Evolutionary conservation across 495 filamentous ascomycete genomes (phyloP).

Genomic region (Cudoniella acicularis): DNA sequence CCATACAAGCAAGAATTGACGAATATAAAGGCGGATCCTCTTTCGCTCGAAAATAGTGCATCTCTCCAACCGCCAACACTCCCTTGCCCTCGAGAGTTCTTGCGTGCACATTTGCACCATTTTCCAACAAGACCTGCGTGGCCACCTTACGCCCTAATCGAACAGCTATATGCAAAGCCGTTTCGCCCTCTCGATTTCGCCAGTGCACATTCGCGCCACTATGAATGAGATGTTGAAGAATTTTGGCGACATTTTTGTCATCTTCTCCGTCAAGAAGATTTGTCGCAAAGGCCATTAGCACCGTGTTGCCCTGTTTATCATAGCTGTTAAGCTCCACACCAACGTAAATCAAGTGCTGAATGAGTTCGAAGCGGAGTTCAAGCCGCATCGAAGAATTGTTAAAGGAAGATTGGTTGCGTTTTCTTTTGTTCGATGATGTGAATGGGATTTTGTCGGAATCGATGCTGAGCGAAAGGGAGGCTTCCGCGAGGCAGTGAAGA

Average conservation of each 20-base stretch:
- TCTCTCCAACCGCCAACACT: conserved; percentile 4
- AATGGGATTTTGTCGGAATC: neutral
- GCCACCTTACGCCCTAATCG: conserved; percentile 40
- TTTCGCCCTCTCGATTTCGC: conserved; percentile 44
- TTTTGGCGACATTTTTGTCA: conserved; percentile 28
- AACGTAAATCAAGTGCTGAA: conserved; percentile 32
- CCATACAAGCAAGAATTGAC: conserved; percentile 15
- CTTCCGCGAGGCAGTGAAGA: conserved; percentile 47
- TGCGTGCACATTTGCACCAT: conserved; percentile 3
- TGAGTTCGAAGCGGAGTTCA: conserved; percentile 26
- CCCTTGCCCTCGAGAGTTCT: neutral
- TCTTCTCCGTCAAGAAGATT: conserved; percentile 37
- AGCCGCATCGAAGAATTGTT: neutral
- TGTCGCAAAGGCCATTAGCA: conserved; percentile 42
- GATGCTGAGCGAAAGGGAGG: conserved; percentile 21
- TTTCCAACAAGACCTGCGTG: conserved; percentile 36
- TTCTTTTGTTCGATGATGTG: conserved; percentile 25
- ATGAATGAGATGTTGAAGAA: conserved; percentile 22
- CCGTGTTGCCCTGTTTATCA: conserved; percentile 37
- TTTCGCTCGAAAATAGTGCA: conserved; percentile 3
- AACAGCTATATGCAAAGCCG: conserved; percentile 41
- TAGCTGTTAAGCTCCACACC: conserved; percentile 41
- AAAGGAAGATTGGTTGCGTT: conserved; percentile 20
- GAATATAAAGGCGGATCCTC: conserved; percentile 7
- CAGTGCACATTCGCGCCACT: conserved; percentile 33